phyloP scores from a whole-genome alignment of 257 asterid genomes.

The Perilla frutescens region DNA sequence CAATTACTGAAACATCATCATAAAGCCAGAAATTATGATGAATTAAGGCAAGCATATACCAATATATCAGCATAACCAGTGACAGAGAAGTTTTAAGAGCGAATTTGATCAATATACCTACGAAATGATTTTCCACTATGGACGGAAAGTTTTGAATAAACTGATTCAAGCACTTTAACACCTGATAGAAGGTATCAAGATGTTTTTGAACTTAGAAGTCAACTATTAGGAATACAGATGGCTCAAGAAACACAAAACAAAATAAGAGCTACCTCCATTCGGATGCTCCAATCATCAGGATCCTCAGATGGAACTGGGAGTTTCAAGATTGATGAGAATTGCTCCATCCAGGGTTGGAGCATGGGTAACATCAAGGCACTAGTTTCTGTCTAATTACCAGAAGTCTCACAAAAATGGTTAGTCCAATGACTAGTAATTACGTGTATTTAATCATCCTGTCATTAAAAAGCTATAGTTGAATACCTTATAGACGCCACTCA shows the following conservation, averaged over 20 bases:
- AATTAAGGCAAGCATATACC: constrained; percentile 27
- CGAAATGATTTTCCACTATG: constrained; percentile 68
- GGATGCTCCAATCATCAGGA: constrained; percentile 97
- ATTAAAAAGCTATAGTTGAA: constrained; percentile 33
- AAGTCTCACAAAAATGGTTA: constrained; percentile 39
- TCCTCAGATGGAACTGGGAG: constrained; percentile 90
- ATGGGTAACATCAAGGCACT: constrained; percentile 72
- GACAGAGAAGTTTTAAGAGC: constrained; percentile 29
- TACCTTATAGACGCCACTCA: constrained; percentile 96
- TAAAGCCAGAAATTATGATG: constrained; percentile 33
- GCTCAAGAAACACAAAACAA: constrained; percentile 30
- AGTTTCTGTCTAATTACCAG: constrained; percentile 68
- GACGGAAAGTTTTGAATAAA: constrained; percentile 79
- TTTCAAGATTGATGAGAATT: constrained; percentile 66
- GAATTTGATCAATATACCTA: constrained; percentile 49
- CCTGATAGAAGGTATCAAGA: constrained; percentile 53
- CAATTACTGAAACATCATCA: constrained; percentile 61
- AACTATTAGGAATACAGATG: constrained; percentile 26
- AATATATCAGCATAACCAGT: constrained; percentile 25
- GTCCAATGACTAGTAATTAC: constrained; percentile 30
- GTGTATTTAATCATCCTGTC: constrained; percentile 33
- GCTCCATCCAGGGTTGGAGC: constrained; percentile 93
- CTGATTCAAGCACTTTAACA: constrained; percentile 92
- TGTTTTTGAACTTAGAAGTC: constrained; percentile 10
- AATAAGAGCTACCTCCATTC: constrained; percentile 79